These are phyloP conservation scores for Hygrocybe punicea DNA, from an alignment of 768 basidiomycete species.

Conservation along the genomic window DNA sequence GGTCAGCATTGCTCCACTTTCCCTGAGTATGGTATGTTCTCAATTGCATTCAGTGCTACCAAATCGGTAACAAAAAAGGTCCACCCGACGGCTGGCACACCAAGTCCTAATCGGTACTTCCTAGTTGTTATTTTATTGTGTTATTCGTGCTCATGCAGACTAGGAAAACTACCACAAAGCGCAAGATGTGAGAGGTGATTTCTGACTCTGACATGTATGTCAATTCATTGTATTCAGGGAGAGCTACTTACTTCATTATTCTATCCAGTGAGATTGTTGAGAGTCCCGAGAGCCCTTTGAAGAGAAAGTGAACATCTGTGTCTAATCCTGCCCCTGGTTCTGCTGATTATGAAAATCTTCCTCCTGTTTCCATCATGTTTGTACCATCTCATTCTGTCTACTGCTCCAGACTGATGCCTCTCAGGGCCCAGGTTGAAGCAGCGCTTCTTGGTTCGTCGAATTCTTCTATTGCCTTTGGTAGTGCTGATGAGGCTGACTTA, in stretches of 20 bases:
- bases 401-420: not conserved
- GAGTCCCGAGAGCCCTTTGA: not conserved
- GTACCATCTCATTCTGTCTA: not conserved
- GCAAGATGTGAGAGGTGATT: no score
- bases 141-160: no score
- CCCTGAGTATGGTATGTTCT: no score
- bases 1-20: no score
- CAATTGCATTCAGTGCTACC: no score
- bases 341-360: not conserved
- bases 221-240: no score
- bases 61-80: no score
- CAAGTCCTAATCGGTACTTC: no score
- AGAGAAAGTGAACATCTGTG: not conserved
- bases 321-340: not conserved
- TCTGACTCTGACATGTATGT: no score
- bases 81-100: no score
- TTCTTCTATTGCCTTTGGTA: not conserved
- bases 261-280: not conserved
- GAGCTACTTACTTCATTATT: not conserved
- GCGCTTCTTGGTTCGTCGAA: not conserved
- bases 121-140: no score
- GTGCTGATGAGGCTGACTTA: not conserved
- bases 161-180: no score
- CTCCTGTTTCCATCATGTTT: not conserved
- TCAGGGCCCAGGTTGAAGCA: not conserved